Conservation (phyloP, 495 filamentous ascomycete species). For the Xylaria scruposa region DNA sequence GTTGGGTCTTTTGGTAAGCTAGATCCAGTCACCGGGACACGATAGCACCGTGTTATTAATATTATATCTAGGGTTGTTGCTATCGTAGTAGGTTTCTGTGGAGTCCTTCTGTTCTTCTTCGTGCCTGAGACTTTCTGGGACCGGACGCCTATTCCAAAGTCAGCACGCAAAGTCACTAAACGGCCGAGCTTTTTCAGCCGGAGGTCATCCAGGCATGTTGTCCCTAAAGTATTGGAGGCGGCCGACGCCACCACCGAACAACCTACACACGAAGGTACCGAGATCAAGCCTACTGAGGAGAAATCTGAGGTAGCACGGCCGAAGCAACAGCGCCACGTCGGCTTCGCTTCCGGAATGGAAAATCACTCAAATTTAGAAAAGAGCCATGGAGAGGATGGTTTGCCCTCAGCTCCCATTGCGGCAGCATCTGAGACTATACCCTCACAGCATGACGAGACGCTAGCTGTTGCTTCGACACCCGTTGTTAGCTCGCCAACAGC, state of each 20-base stretch:
- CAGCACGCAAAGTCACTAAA: slow-evolving; percentile 38
- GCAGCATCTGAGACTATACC: background rate
- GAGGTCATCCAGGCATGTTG: slow-evolving; percentile 44
- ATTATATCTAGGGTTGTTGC: slow-evolving; percentile 71
- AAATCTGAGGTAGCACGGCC: slow-evolving; percentile 19
- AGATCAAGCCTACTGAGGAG: slow-evolving; percentile 23
- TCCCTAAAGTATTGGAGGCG: slow-evolving; percentile 14
- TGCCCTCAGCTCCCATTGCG: background rate
- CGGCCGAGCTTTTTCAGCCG: slow-evolving; percentile 50
- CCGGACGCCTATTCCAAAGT: slow-evolving; percentile 71
- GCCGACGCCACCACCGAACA: slow-evolving; percentile 23
- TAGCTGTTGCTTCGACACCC: background rate
- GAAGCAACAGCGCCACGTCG: slow-evolving; percentile 52
- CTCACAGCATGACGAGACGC: background rate
- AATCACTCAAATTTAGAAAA: slow-evolving; percentile 5
- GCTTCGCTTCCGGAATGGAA: slow-evolving; percentile 55
- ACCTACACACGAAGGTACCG: slow-evolving; percentile 3
- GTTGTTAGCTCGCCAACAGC: background rate
- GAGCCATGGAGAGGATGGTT: slow-evolving; percentile 8
- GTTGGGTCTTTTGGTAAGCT: slow-evolving; percentile 88
- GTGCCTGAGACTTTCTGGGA: slow-evolving; percentile 98
- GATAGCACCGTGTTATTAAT: background rate
- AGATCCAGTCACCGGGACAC: background rate
- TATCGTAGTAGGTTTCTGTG: slow-evolving; percentile 78
- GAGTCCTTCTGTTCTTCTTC: slow-evolving; percentile 81